Conservation (phyloP, 305 asterid species). For the Salvia sclarea region DNA sequence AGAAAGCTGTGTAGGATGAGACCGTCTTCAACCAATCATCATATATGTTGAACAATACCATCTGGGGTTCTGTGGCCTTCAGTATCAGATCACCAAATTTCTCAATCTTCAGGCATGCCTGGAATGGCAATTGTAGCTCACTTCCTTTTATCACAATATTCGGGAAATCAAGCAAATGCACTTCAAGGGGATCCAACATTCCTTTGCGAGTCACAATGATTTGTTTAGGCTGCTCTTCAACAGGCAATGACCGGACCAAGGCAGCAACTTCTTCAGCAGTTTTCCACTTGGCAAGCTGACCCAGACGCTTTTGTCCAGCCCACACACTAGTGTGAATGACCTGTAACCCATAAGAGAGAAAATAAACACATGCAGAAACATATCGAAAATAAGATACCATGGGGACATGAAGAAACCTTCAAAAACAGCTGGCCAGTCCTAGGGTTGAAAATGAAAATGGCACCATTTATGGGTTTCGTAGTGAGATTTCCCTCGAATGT, state of each 20-base stretch:
- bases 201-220: slow-evolving; percentile 98
- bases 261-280: slow-evolving; percentile 99
- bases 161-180: slow-evolving; percentile 97
- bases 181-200: slow-evolving; percentile 98
- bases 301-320: slow-evolving; percentile 99
- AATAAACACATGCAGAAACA: not conserved
- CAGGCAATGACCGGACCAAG: slow-evolving; percentile 92
- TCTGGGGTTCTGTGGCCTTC: slow-evolving; percentile 98
- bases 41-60: slow-evolving; percentile 97
- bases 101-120: slow-evolving; percentile 98
- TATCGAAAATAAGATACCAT: slow-evolving; percentile 1
- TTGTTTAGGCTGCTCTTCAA: slow-evolving; percentile 98
- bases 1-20: slow-evolving; percentile 97
- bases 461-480: slow-evolving; percentile 98
- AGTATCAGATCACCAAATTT: slow-evolving; percentile 96
- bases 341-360: slow-evolving; percentile 37
- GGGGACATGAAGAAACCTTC: slow-evolving; percentile 52
- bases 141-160: slow-evolving; percentile 98
- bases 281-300: slow-evolving; percentile 99
- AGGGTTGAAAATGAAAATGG: slow-evolving; percentile 96
- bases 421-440: slow-evolving; percentile 97
- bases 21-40: slow-evolving; percentile 99
- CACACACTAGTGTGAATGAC: slow-evolving; percentile 99
- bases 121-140: slow-evolving; percentile 98
- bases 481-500: slow-evolving; percentile 98